Evolutionary conservation across 495 filamentous ascomycete genomes (phyloP).

Genomic region (Letharia lupina): DNA sequence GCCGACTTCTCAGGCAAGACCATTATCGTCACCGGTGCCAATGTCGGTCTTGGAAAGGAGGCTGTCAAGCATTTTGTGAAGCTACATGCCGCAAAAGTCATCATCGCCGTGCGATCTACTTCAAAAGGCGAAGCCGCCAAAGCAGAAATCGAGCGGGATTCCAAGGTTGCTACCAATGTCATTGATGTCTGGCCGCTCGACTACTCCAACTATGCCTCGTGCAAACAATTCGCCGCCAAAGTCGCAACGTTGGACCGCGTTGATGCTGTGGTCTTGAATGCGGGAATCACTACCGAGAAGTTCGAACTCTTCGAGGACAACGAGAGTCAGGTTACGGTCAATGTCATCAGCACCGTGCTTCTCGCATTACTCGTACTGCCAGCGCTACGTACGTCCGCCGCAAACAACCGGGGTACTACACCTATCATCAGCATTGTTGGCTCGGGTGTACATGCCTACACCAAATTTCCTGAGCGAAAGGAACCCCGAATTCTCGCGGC

Average conservation of each 20-base stretch:
- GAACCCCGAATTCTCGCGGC: slow-evolving; percentile 22
- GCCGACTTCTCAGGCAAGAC: slow-evolving; percentile 30
- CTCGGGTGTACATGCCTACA: slow-evolving; percentile 25
- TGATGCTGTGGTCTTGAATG: slow-evolving; percentile 32
- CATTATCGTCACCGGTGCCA: slow-evolving; percentile 46
- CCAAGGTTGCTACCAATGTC: neutral
- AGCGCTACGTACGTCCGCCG: slow-evolving; percentile 20
- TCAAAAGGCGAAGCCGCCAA: slow-evolving; percentile 36
- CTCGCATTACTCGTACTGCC: slow-evolving; percentile 28
- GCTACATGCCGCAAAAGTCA: slow-evolving; percentile 33
- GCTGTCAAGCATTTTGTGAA: slow-evolving; percentile 36
- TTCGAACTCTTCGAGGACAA: slow-evolving; percentile 28
- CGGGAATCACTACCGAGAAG: slow-evolving; percentile 24
- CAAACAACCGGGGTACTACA: neutral
- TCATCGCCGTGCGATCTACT: slow-evolving; percentile 38
- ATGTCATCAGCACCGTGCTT: slow-evolving; percentile 36
- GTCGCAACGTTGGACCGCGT: slow-evolving; percentile 23
- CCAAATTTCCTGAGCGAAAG: slow-evolving; percentile 24
- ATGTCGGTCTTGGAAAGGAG: slow-evolving; percentile 42
- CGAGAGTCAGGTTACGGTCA: slow-evolving; percentile 35
- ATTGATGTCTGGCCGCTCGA: neutral
- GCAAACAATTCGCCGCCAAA: slow-evolving; percentile 28
- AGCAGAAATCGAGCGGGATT: neutral
- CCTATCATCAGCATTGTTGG: slow-evolving; percentile 26
- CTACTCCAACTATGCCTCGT: slow-evolving; percentile 23